A percentile compares a stretch with the other conserved stretches of the same genome.
Conservation (phyloP, 179 eudicot species). For the Heliamphora pulchella region DNA sequence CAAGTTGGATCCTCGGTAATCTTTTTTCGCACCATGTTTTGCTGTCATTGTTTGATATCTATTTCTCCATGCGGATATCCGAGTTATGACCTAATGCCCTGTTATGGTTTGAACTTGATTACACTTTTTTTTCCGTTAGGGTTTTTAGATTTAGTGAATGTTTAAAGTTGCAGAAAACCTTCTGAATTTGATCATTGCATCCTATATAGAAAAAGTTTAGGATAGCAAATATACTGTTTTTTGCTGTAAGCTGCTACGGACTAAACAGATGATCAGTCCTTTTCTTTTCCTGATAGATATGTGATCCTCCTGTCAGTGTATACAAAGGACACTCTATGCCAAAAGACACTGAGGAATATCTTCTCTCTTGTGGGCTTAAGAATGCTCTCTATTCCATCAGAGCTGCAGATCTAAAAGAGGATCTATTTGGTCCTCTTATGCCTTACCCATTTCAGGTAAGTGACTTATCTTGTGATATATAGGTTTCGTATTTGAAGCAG, state of each 20-base stretch:
- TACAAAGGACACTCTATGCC: slow-evolving; percentile 72
- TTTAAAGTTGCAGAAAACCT: background rate
- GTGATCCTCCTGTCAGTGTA: slow-evolving; percentile 88
- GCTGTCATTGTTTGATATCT: background rate
- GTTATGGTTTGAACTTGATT: background rate
- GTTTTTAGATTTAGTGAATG: background rate
- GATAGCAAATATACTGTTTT: background rate
- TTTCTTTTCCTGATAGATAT: slow-evolving; percentile 34
- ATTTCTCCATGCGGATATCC: background rate
- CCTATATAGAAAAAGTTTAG: background rate
- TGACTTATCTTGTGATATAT: background rate
- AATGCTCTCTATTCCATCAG: slow-evolving; percentile 80
- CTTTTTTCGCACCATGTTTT: slow-evolving; percentile 11
- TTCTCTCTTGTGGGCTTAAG: slow-evolving; percentile 64
- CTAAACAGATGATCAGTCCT: slow-evolving; percentile 3
- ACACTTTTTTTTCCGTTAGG: background rate
- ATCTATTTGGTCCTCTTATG: slow-evolving; percentile 66
- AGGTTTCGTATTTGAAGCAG: background rate
- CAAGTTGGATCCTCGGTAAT: slow-evolving; percentile 83
- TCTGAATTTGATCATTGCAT: background rate
- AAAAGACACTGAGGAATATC: slow-evolving; percentile 64
- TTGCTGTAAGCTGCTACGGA: background rate
- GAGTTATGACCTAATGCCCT: background rate
- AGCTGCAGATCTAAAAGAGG: slow-evolving; percentile 68
- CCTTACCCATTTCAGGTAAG: slow-evolving; percentile 71